phyloP scores from a whole-genome alignment of 148 eudicot species.

The Fagopyrum homotropicum region DNA sequence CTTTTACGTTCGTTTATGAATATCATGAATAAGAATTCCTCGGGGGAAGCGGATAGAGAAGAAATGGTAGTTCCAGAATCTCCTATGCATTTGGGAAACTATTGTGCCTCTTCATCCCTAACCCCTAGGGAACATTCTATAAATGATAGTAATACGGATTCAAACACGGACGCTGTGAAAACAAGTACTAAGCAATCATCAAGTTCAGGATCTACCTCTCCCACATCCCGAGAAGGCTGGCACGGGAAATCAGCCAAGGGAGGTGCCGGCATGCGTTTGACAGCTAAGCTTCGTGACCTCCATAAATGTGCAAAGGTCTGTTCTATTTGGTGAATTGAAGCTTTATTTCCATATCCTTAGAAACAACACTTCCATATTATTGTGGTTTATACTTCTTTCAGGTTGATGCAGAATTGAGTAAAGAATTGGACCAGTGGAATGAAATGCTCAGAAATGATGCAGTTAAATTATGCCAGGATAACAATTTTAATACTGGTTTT shows the following conservation, averaged over 20 bases:
- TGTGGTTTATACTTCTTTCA: slow-evolving; percentile 21
- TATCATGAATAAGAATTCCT: slow-evolving; percentile 48
- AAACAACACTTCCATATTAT: background rate
- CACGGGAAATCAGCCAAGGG: slow-evolving; percentile 61
- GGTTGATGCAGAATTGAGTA: slow-evolving; percentile 85
- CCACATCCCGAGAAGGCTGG: slow-evolving; percentile 59
- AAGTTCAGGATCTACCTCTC: slow-evolving; percentile 49
- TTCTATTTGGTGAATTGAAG: background rate
- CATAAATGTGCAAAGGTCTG: slow-evolving; percentile 90
- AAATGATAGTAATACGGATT: slow-evolving; percentile 38
- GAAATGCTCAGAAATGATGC: slow-evolving; percentile 89
- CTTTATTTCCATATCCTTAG: too few species aligned
- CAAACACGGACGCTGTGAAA: slow-evolving; percentile 40
- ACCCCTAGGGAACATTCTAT: slow-evolving; percentile 42
- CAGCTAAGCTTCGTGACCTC: slow-evolving; percentile 90
- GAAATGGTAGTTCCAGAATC: slow-evolving; percentile 64
- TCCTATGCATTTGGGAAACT: slow-evolving; percentile 35
- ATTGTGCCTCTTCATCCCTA: slow-evolving; percentile 29
- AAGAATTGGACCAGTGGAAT: slow-evolving; percentile 95
- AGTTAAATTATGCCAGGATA: slow-evolving; percentile 79
- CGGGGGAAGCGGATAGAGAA: slow-evolving; percentile 66
- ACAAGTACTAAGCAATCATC: slow-evolving; percentile 41
- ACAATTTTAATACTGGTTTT: slow-evolving; percentile 86
- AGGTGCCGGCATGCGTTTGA: slow-evolving; percentile 69
- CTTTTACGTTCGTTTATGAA: slow-evolving; percentile 59